These are phyloP conservation scores for Aspergillus vadensis DNA, from an alignment of 2,329 filamentous ascomycete species.

Conservation along the genomic window DNA sequence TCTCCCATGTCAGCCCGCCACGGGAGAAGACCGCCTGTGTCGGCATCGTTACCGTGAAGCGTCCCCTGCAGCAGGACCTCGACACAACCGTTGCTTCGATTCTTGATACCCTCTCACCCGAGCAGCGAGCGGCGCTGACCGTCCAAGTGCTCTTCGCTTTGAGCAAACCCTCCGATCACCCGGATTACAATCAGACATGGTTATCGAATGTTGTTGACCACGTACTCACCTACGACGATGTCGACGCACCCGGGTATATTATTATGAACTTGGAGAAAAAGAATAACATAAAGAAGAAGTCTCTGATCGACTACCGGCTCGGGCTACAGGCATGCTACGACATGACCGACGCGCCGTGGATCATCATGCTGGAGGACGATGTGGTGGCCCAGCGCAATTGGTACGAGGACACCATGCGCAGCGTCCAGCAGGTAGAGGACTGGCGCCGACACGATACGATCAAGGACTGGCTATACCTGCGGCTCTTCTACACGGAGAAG, in stretches of 20 bases:
- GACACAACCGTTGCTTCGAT: conserved; percentile 47
- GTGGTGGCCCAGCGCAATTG: conserved; percentile 50
- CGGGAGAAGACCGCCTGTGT: conserved; percentile 39
- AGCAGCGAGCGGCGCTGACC: conserved; percentile 45
- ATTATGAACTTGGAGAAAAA: conserved; percentile 19
- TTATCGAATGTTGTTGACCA: conserved; percentile 42
- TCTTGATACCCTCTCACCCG: conserved; percentile 43
- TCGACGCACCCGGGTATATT: conserved; percentile 21
- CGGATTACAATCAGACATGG: conserved; percentile 47
- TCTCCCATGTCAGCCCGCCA: neutral
- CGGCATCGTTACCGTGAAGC: conserved; percentile 48
- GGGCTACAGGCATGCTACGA: conserved; percentile 45
- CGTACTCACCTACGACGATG: conserved; percentile 44
- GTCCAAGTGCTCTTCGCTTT: conserved; percentile 51
- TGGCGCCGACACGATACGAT: conserved; percentile 16
- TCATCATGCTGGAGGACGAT: conserved; percentile 53
- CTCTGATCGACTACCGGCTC: conserved; percentile 48
- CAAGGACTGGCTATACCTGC: conserved; percentile 43
- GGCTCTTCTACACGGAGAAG: conserved; percentile 52
- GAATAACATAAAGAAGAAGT: conserved; percentile 40
- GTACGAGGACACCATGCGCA: conserved; percentile 46
- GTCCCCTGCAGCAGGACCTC: conserved; percentile 45
- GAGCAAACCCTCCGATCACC: conserved; percentile 44
- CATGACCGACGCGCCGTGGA: conserved; percentile 42
- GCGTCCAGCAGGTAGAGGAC: conserved; percentile 37